Percentiles rank a stretch among this genome's conserved stretches.
Conservation (phyloP, 305 asterid genomes). For the Rubia peregrina region DNA sequence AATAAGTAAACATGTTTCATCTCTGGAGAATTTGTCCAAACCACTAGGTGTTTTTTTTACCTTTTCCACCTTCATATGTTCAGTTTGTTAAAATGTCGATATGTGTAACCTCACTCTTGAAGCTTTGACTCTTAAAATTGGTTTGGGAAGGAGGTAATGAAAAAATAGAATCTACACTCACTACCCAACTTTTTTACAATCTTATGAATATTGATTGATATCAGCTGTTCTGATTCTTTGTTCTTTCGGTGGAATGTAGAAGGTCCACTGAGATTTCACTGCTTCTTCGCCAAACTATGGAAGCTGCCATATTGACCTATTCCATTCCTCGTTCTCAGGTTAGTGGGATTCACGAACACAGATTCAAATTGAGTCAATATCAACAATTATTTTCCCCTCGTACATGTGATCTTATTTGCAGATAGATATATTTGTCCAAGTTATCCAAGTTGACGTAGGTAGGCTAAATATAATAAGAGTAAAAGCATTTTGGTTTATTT, state of each 20-base stretch:
- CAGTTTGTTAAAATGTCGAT: too few species aligned
- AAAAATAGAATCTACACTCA: background rate
- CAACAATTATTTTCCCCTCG: slow-evolving; percentile 3
- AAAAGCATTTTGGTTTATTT: too few species aligned
- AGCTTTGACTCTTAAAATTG: too few species aligned
- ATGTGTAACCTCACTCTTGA: too few species aligned
- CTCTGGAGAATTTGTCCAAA: background rate
- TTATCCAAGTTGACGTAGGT: too few species aligned
- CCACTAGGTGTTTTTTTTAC: background rate
- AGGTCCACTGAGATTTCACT: slow-evolving; percentile 83
- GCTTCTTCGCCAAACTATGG: slow-evolving; percentile 95
- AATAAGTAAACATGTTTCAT: slow-evolving; percentile 49
- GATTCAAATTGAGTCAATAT: background rate
- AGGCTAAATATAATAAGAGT: too few species aligned
- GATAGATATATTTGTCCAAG: too few species aligned
- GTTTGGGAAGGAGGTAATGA: too few species aligned
- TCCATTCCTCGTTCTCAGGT: slow-evolving; percentile 94
- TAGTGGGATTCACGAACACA: slow-evolving; percentile 18
- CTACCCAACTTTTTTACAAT: background rate
- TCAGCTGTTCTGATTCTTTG: slow-evolving; percentile 11
- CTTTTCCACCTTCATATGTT: too few species aligned
- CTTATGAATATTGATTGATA: background rate
- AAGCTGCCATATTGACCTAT: slow-evolving; percentile 81
- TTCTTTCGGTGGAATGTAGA: slow-evolving; percentile 36
- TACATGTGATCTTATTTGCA: too few species aligned